Evolutionary conservation across 108 stramenopile species (phyloP).

Genomic region (Thalassiosira profunda): DNA sequence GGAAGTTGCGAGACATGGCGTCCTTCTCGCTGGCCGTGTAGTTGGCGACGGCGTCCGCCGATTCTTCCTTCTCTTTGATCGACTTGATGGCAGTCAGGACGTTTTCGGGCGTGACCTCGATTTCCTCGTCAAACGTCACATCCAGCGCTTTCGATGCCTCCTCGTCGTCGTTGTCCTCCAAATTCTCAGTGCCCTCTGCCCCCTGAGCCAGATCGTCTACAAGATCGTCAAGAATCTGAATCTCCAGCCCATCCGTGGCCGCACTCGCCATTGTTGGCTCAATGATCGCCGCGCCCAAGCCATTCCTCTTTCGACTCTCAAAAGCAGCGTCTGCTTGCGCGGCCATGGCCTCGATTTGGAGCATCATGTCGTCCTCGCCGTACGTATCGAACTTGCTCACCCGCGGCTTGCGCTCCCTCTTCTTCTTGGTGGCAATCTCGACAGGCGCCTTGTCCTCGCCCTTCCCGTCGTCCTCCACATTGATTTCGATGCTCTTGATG

Average conservation of each 20-base stretch:
- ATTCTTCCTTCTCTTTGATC: not conserved
- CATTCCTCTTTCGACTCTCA: conserved; percentile 27
- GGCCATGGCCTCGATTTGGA: conserved; percentile 52
- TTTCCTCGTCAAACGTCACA: not conserved
- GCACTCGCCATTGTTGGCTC: not conserved
- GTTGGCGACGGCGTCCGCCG: not conserved
- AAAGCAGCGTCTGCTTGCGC: conserved; percentile 43
- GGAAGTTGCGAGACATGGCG: conserved; percentile 29
- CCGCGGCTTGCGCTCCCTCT: conserved; percentile 2
- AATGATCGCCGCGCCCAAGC: not conserved
- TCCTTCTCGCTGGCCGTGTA: conserved; percentile 8
- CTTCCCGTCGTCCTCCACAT: not conserved
- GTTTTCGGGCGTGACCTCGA: not conserved
- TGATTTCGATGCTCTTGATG: too few relatives aligned
- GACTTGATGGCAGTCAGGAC: too few relatives aligned
- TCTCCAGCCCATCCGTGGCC: not conserved
- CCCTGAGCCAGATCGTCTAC: too few relatives aligned
- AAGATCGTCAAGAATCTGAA: too few relatives aligned
- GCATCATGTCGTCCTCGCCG: conserved; percentile 19
- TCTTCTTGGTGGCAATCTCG: not conserved
- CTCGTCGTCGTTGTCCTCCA: too few relatives aligned
- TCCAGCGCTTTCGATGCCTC: not conserved
- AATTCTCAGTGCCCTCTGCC: too few relatives aligned
- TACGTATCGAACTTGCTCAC: conserved; percentile 10
- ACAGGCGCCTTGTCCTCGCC: not conserved